phyloP scores from a whole-genome alignment of 257 asterid species.

The Penstemon davidsonii region DNA sequence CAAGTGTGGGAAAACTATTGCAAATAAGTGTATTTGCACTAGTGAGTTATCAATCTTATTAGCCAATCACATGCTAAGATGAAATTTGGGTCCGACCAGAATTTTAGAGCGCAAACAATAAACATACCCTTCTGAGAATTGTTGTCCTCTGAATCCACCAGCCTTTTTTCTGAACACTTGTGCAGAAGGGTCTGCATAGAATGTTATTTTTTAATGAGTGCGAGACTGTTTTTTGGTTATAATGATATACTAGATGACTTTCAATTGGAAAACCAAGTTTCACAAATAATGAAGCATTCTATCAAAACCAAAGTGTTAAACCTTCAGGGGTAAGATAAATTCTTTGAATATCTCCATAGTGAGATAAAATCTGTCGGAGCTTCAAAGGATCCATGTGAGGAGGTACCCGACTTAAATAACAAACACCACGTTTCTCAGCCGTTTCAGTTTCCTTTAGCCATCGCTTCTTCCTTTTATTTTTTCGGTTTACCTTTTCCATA shows the following conservation, averaged over 20 bases:
- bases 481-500: constrained; percentile 33
- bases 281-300: not conserved
- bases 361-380: constrained; percentile 74
- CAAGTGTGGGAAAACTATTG: too few species aligned
- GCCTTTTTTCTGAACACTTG: constrained; percentile 60
- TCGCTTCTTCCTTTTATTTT: constrained; percentile 48
- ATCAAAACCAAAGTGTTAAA: constrained; percentile 21
- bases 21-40: too few species aligned
- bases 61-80: too few species aligned
- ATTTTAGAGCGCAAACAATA: not conserved
- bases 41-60: too few species aligned
- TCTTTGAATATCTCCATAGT: constrained; percentile 71
- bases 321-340: constrained; percentile 87
- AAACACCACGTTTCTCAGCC: constrained; percentile 70
- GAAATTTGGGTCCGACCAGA: too few species aligned
- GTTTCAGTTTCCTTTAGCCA: constrained; percentile 48
- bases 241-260: not conserved
- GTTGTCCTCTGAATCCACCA: constrained; percentile 81
- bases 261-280: not conserved
- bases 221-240: not conserved
- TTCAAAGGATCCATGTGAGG: constrained; percentile 83
- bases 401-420: constrained; percentile 83
- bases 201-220: not conserved
- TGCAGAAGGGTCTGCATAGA: constrained; percentile 51
- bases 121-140: constrained; percentile 83